Percentiles rank a stretch among this genome's conserved stretches.
Conservation (phyloP, 176 grass and related monocot genomes). For the Oryza nivara region DNA sequence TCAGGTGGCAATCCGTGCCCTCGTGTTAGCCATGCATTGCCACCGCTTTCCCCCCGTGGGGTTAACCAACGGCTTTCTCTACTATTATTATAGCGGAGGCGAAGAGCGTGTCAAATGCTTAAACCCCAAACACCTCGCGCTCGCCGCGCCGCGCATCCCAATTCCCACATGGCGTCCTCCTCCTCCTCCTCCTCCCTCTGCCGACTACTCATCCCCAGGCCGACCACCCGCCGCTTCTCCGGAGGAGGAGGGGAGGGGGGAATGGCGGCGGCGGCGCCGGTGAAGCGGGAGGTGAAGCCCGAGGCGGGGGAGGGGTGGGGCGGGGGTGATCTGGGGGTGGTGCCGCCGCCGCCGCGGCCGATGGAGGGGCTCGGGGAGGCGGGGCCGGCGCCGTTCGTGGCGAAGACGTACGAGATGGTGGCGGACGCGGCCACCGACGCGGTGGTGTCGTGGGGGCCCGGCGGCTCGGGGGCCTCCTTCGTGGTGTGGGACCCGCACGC, state of each 20-base stretch:
- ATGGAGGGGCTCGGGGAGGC: conserved; percentile 36
- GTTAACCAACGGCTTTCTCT: background rate
- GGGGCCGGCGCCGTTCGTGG: conserved; percentile 54
- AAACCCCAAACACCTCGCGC: background rate
- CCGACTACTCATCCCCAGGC: conserved; percentile 8
- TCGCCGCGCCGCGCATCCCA: background rate
- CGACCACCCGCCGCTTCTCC: background rate
- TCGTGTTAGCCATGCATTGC: background rate
- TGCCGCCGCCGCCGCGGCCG: background rate
- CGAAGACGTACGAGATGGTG: conserved; percentile 71
- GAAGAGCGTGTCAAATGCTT: background rate
- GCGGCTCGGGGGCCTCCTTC: conserved; percentile 47
- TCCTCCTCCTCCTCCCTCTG: background rate
- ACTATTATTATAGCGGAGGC: background rate
- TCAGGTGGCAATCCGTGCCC: background rate
- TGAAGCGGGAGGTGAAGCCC: conserved; percentile 38
- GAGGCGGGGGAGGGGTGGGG: conserved; percentile 12
- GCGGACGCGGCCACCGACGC: conserved; percentile 48
- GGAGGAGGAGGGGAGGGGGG: background rate
- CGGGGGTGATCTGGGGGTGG: background rate
- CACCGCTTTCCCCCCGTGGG: background rate
- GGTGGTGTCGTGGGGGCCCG: conserved; percentile 54
- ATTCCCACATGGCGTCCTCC: conserved; percentile 13
- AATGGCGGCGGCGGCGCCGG: conserved; percentile 10
- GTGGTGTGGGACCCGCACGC: conserved; percentile 64